A percentile compares a stretch with the other conserved stretches of the same genome.
Evolutionary conservation across 2,329 filamentous ascomycete genomes (phyloP).

Genomic region (Chrysoporthe deuterocubensis): DNA sequence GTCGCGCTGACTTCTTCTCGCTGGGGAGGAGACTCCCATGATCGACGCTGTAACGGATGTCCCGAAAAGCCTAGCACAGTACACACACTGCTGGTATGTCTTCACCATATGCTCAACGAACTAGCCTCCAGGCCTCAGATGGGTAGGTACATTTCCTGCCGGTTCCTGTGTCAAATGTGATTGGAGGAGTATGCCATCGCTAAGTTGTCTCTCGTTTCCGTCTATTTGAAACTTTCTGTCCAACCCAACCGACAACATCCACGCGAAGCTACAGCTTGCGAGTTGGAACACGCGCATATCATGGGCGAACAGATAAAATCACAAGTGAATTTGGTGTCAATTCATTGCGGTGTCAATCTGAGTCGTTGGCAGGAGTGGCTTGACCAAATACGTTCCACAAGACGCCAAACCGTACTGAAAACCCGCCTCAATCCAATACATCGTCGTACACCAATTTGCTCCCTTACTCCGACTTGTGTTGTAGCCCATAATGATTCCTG

Average conservation of each 20-base stretch:
- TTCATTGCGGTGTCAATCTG: not conserved
- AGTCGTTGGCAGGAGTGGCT: too few species aligned
- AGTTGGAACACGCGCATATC: too few species aligned
- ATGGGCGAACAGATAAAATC: too few species aligned
- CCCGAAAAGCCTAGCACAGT: not conserved
- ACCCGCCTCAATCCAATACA: not conserved
- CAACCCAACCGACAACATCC: too few species aligned
- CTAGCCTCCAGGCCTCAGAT: not conserved
- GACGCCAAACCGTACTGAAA: constrained; percentile 7
- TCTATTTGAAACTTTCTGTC: too few species aligned
- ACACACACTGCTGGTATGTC: too few species aligned
- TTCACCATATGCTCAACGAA: not conserved
- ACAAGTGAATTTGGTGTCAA: not conserved
- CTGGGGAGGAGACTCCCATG: too few species aligned
- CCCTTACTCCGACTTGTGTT: not conserved
- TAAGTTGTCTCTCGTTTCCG: too few species aligned
- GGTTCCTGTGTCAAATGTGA: too few species aligned
- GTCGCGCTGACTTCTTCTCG: not conserved
- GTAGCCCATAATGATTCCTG: not conserved
- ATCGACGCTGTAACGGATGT: not conserved
- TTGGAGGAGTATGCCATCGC: too few species aligned
- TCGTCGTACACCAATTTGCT: not conserved
- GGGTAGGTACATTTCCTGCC: not conserved
- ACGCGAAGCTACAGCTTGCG: too few species aligned
- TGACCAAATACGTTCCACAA: not conserved